Conservation (phyloP, 305 asterid genomes). For the Ilex paraguariensis region DNA sequence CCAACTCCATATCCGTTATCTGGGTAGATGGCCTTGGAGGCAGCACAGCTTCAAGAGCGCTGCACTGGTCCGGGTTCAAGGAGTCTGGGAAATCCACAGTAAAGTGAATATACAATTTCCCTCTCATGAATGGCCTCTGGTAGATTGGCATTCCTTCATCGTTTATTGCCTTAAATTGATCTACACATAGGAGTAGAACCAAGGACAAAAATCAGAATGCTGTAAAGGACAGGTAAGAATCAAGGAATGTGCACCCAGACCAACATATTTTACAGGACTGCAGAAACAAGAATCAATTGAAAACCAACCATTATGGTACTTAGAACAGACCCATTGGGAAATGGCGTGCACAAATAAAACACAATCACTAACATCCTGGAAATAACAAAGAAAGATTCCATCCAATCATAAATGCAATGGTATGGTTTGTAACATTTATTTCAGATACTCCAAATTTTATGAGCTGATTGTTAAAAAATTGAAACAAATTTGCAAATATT, state of each 20-base stretch:
- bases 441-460: neutral
- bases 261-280: slow-evolving; percentile 24
- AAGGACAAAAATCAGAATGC: neutral
- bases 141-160: slow-evolving; percentile 97
- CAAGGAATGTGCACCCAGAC: slow-evolving; percentile 70
- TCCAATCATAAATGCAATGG: neutral
- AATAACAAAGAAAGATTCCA: neutral
- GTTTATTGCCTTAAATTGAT: slow-evolving; percentile 81
- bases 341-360: too few species aligned
- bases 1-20: slow-evolving; percentile 65
- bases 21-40: slow-evolving; percentile 50
- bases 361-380: neutral
- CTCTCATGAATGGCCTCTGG: slow-evolving; percentile 87
- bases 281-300: neutral
- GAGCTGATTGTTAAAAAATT: neutral
- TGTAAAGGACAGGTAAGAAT: slow-evolving; percentile 7
- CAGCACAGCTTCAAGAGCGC: slow-evolving; percentile 55
- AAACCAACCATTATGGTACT: too few species aligned
- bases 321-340: too few species aligned
- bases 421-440: neutral
- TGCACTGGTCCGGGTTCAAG: slow-evolving; percentile 58
- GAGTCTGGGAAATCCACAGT: slow-evolving; percentile 76
- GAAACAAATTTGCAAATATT: neutral
- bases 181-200: slow-evolving; percentile 23
- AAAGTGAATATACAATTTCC: slow-evolving; percentile 73